Evolutionary conservation across 106 monocot species (phyloP).

Genomic region (Dioscorea alata): DNA sequence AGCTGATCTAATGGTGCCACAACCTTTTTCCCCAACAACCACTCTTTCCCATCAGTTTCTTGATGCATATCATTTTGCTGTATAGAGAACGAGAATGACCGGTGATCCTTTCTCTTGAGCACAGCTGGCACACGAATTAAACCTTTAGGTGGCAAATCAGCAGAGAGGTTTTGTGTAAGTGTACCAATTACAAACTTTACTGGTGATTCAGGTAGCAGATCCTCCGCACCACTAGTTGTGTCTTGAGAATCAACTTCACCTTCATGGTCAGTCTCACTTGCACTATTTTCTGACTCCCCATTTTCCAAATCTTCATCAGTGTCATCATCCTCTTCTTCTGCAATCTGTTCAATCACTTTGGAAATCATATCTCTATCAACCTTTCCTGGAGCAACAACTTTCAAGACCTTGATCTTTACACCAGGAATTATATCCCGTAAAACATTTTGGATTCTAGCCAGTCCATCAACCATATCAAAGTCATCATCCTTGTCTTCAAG

Average conservation of each 20-base stretch:
- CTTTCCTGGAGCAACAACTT: slow-evolving; percentile 62
- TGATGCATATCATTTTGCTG: slow-evolving; percentile 33
- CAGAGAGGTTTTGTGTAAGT: slow-evolving; percentile 31
- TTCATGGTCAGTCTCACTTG: slow-evolving; percentile 37
- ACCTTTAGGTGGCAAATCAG: slow-evolving; percentile 30
- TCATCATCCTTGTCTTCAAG: slow-evolving; percentile 57
- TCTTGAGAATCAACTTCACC: slow-evolving; percentile 38
- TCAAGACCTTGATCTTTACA: slow-evolving; percentile 69
- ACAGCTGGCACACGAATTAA: slow-evolving; percentile 63
- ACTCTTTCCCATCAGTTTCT: slow-evolving; percentile 20
- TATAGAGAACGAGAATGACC: slow-evolving; percentile 67
- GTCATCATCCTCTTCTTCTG: slow-evolving; percentile 72
- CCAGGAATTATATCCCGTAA: slow-evolving; percentile 66
- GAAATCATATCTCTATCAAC: slow-evolving; percentile 75
- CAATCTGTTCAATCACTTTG: slow-evolving; percentile 82
- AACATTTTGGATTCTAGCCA: slow-evolving; percentile 53
- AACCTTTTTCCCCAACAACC: slow-evolving; percentile 17
- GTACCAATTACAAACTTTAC: slow-evolving; percentile 48
- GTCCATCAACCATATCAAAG: slow-evolving; percentile 44
- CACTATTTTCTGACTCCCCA: slow-evolving; percentile 33
- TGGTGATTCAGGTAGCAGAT: slow-evolving; percentile 40
- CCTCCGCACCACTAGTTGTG: slow-evolving; percentile 18
- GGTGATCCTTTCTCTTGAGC: slow-evolving; percentile 40
- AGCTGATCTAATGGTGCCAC: slow-evolving; percentile 16
- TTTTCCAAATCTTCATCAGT: slow-evolving; percentile 39